These are phyloP conservation scores for Alternaria infectoria DNA, from an alignment of 2,329 filamentous ascomycete genomes.

Conservation along the genomic window DNA sequence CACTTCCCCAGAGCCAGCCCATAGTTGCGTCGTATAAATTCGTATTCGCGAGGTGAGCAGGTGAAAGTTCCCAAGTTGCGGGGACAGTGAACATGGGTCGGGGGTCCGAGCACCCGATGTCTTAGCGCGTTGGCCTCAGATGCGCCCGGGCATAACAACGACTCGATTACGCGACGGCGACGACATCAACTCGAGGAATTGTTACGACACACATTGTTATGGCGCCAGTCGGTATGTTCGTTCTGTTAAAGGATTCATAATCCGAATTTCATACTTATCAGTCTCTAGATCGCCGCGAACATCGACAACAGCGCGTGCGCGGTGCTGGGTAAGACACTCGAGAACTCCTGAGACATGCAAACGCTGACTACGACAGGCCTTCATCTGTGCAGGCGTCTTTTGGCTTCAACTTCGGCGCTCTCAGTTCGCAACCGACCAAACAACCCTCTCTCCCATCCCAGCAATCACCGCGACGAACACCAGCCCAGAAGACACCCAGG, in stretches of 20 bases:
- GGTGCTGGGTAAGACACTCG: constrained; percentile 59
- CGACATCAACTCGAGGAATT: constrained; percentile 13
- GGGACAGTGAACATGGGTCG: constrained; percentile 14
- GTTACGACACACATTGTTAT: constrained; percentile 30
- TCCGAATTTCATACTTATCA: constrained; percentile 7
- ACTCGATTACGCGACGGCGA: constrained; percentile 22
- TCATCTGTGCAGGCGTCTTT: constrained; percentile 58
- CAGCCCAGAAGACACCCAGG: constrained; percentile 28
- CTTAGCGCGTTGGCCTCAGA: constrained; percentile 22
- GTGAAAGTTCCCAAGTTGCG: constrained; percentile 16
- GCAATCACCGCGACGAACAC: constrained; percentile 33
- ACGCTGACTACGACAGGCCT: constrained; percentile 48
- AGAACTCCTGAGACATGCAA: not conserved
- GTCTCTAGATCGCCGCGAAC: constrained; percentile 58
- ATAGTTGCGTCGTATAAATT: constrained; percentile 47
- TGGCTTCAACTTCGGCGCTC: constrained; percentile 49
- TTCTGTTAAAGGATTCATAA: not conserved
- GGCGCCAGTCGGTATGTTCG: constrained; percentile 42
- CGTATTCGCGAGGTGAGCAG: constrained; percentile 3
- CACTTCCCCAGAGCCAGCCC: constrained; percentile 68
- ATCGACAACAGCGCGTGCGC: constrained; percentile 63
- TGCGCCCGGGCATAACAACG: constrained; percentile 20
- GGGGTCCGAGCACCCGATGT: constrained; percentile 13
- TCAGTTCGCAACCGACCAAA: constrained; percentile 29
- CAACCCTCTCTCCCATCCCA: constrained; percentile 35